phyloP scores from a whole-genome alignment of 176 grass and related monocot species.

The Olyra latifolia region DNA sequence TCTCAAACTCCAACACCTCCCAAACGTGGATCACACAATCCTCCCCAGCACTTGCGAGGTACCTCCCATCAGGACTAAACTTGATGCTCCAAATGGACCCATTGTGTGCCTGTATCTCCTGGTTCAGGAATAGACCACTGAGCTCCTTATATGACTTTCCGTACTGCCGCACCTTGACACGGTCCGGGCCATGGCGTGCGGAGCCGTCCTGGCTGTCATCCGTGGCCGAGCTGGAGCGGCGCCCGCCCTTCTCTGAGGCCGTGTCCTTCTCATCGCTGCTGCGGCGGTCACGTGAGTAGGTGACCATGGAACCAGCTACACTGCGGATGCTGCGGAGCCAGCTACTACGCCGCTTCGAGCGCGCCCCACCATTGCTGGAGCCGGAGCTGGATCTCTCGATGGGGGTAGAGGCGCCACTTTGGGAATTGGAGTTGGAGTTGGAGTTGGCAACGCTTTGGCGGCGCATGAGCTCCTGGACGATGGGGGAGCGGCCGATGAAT shows the following conservation, averaged over 20 bases:
- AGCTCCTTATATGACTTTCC: slow-evolving; percentile 86
- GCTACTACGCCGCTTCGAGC: slow-evolving; percentile 55
- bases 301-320: slow-evolving; percentile 49
- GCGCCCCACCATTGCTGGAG: slow-evolving; percentile 43
- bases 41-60: slow-evolving; percentile 83
- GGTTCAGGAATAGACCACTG: slow-evolving; percentile 74
- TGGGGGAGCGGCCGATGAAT: slow-evolving; percentile 76
- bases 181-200: slow-evolving; percentile 50
- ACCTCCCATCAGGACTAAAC: slow-evolving; percentile 88
- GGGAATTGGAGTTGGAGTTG: slow-evolving; percentile 42
- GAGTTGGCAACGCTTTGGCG: slow-evolving; percentile 50
- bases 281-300: slow-evolving; percentile 50
- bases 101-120: slow-evolving; percentile 83
- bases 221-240: slow-evolving; percentile 71
- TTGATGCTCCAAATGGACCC: slow-evolving; percentile 92
- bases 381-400: slow-evolving; percentile 48
- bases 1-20: slow-evolving; percentile 76
- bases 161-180: slow-evolving; percentile 69
- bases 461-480: slow-evolving; percentile 97
- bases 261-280: slow-evolving; percentile 80
- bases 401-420: slow-evolving; percentile 41
- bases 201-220: slow-evolving; percentile 82
- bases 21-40: slow-evolving; percentile 92
- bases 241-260: slow-evolving; percentile 74
- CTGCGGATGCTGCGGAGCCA: slow-evolving; percentile 79